phyloP scores from a whole-genome alignment of 2,329 filamentous ascomycete species.

The Colletotrichum higginsianum region DNA sequence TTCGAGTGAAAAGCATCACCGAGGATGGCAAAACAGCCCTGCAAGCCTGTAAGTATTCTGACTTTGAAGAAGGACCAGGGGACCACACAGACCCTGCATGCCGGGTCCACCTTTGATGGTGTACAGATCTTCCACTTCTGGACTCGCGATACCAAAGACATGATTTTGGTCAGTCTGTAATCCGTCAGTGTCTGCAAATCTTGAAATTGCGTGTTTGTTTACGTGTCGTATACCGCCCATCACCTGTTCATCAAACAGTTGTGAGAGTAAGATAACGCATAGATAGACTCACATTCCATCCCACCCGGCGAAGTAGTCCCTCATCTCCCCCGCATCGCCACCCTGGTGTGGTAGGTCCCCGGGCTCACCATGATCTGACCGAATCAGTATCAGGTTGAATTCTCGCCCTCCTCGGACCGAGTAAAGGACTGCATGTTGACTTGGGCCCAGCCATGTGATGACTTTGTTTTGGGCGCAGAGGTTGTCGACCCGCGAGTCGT shows the following conservation, averaged over 20 bases:
- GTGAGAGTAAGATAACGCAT: too few relatives aligned
- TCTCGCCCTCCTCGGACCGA: constrained; percentile 27
- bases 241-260: background rate
- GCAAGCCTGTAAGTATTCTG: background rate
- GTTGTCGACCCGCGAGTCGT: constrained; percentile 6
- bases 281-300: constrained; percentile 26
- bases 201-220: too few relatives aligned
- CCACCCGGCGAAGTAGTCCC: constrained; percentile 24
- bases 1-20: constrained; percentile 43
- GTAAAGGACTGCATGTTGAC: constrained; percentile 14
- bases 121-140: constrained; percentile 38
- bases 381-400: constrained; percentile 28
- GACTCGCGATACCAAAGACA: constrained; percentile 21
- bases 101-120: constrained; percentile 4
- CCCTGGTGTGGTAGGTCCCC: background rate
- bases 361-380: background rate
- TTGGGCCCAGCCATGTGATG: constrained; percentile 24
- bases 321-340: constrained; percentile 32
- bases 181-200: background rate
- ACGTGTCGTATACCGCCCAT: too few relatives aligned
- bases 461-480: constrained; percentile 25
- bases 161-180: constrained; percentile 23
- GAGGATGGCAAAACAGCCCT: constrained; percentile 40
- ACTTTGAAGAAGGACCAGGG: background rate
- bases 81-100: constrained; percentile 18